phyloP scores from a whole-genome alignment of 1,284 basidiomycete species.

The Amylostereum areolatum region DNA sequence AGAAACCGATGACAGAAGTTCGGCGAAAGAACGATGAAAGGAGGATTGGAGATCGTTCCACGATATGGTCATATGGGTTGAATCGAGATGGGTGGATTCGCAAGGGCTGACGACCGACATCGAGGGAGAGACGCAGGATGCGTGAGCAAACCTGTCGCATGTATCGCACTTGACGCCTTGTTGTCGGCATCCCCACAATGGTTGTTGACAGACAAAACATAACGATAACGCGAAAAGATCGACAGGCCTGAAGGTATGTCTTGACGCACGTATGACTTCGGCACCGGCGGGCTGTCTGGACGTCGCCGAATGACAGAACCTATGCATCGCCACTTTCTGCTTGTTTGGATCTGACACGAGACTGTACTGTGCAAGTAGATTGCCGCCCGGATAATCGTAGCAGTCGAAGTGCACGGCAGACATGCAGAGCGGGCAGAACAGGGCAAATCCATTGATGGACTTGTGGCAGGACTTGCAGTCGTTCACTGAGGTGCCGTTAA shows the following conservation, averaged over 20 bases:
- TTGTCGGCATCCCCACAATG: conserved; percentile 63
- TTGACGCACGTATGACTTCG: conserved; percentile 21
- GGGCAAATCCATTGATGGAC: conserved; percentile 50
- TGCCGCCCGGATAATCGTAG: conserved; percentile 65
- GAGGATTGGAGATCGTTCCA: conserved; percentile 44
- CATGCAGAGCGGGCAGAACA: conserved; percentile 61
- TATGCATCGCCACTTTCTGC: conserved; percentile 53
- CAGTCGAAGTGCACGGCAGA: conserved; percentile 66
- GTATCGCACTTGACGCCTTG: conserved; percentile 61
- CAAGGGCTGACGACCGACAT: conserved; percentile 30
- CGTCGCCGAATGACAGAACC: conserved; percentile 49
- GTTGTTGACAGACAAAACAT: conserved; percentile 59
- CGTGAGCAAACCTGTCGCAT: conserved; percentile 62
- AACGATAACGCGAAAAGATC: conserved; percentile 70
- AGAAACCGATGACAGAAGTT: conserved; percentile 35
- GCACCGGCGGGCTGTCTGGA: conserved; percentile 21
- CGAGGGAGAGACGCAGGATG: conserved; percentile 36
- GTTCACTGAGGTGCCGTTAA: conserved; percentile 31
- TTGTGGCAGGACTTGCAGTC: conserved; percentile 51
- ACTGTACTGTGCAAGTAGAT: conserved; percentile 46
- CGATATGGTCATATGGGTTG: conserved; percentile 45
- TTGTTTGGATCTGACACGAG: conserved; percentile 35
- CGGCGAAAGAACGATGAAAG: conserved; percentile 46
- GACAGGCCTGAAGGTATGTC: conserved; percentile 48
- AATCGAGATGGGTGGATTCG: conserved; percentile 29